Evolutionary conservation across 371 early-diverging fungal species (phyloP).

Genomic region (Smittium mucronatum): DNA sequence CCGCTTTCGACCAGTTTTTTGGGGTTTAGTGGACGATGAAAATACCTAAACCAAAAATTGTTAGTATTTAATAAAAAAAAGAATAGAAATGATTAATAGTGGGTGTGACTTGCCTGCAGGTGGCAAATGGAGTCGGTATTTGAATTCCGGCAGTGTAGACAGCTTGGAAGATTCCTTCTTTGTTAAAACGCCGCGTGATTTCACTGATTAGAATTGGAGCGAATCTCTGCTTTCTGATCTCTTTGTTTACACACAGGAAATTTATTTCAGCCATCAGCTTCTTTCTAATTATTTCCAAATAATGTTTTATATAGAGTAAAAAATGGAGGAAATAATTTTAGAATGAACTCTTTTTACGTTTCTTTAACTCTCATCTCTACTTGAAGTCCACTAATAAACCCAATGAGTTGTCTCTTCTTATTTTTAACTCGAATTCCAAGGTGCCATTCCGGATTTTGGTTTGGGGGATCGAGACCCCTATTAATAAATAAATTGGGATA

Average conservation of each 20-base stretch:
- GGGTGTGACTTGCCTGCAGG: conserved; percentile 40
- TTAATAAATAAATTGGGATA: too few species aligned
- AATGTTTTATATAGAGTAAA: too few species aligned
- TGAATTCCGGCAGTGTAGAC: conserved; percentile 92
- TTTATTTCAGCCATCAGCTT: conserved; percentile 89
- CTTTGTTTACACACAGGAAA: conserved; percentile 95
- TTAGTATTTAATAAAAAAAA: conserved; percentile 2
- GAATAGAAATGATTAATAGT: conserved; percentile 10
- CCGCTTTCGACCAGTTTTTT: conserved; percentile 86
- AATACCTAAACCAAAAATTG: conserved; percentile 39
- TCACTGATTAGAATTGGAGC: conserved; percentile 98
- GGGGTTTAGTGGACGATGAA: conserved; percentile 84
- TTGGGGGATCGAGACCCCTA: conserved; percentile 78
- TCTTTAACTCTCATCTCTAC: conserved; percentile 39
- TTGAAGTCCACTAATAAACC: conserved; percentile 89
- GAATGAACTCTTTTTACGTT: too few species aligned
- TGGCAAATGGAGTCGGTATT: conserved; percentile 81
- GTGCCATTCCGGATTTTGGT: conserved; percentile 75
- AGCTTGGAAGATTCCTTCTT: conserved; percentile 93
- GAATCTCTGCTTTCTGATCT: conserved; percentile 85
- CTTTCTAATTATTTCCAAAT: conserved; percentile 54
- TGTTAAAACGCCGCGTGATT: conserved; percentile 86
- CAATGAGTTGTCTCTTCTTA: conserved; percentile 60
- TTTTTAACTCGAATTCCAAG: conserved; percentile 77
- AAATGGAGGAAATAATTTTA: too few species aligned